Conservation (phyloP, 2,329 filamentous ascomycete genomes). For the Zasmidium citrigriseum region DNA sequence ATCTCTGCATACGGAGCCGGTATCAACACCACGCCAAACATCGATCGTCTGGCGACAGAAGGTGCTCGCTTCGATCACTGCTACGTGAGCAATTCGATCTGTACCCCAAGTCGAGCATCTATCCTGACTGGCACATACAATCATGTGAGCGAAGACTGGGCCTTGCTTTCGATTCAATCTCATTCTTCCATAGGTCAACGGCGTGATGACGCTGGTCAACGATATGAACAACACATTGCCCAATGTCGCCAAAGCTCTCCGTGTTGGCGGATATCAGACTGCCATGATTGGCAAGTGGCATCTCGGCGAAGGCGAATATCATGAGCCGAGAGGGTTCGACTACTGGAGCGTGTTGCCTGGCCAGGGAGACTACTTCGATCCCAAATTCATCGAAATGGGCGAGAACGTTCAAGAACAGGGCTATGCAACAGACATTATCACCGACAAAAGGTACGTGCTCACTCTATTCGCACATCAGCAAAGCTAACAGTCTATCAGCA, state of each 20-base stretch:
- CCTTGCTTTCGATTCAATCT: no score
- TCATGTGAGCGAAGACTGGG: no score
- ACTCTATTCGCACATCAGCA: no score
- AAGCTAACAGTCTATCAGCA: no score
- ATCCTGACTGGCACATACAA: constrained; percentile 55
- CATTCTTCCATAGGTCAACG: no score
- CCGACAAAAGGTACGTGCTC: no score
- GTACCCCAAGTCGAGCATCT: constrained; percentile 53
- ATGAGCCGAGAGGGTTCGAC: constrained; percentile 54
- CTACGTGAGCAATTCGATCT: constrained; percentile 58
- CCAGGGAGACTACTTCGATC: constrained; percentile 56
- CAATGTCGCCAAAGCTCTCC: constrained; percentile 55
- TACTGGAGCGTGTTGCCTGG: constrained; percentile 55
- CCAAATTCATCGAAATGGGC: constrained; percentile 48
- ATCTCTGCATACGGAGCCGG: constrained; percentile 53
- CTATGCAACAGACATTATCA: constrained; percentile 57
- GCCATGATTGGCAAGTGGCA: constrained; percentile 60
- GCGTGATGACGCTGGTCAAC: constrained; percentile 51
- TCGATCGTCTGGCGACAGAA: constrained; percentile 52
- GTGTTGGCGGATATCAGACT: constrained; percentile 50
- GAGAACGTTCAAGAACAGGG: constrained; percentile 39
- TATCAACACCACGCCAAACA: constrained; percentile 55
- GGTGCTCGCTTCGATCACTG: constrained; percentile 57
- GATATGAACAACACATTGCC: constrained; percentile 54
- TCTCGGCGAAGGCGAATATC: constrained; percentile 49